Percentiles rank a stretch among this genome's conserved stretches.
Conservation (phyloP, 202 grass and related monocot species). For the Setaria italica region DNA sequence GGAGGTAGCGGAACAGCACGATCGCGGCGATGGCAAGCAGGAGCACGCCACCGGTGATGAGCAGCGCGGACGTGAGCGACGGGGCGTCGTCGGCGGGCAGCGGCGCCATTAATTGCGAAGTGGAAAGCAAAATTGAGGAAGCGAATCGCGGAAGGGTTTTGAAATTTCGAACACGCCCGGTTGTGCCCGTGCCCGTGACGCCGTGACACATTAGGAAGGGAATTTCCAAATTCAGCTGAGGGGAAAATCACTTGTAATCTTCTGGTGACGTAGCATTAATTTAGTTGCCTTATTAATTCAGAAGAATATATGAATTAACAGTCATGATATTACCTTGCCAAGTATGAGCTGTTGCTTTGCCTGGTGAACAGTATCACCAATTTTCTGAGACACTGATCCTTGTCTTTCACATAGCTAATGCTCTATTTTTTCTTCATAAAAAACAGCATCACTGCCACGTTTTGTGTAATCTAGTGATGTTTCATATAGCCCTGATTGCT, state of each 20-base stretch:
- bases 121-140: background rate
- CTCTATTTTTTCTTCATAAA: too few relatives aligned
- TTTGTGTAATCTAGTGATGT: background rate
- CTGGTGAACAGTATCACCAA: background rate
- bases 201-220: background rate
- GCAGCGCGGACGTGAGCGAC: slow-evolving; percentile 49
- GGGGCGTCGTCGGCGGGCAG: slow-evolving; percentile 53
- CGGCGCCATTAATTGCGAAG: background rate
- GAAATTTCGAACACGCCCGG: background rate
- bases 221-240: background rate
- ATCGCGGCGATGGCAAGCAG: slow-evolving; percentile 54
- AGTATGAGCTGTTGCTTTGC: background rate
- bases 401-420: too few relatives aligned
- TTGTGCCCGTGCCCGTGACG: background rate
- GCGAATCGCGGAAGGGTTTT: background rate
- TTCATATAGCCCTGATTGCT: background rate
- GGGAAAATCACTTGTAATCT: too few relatives aligned
- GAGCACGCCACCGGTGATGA: slow-evolving; percentile 60
- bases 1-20: slow-evolving; percentile 61
- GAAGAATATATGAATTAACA: too few relatives aligned
- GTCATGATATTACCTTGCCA: background rate
- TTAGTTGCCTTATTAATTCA: background rate
- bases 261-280: background rate
- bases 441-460: background rate
- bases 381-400: background rate